Evolutionary conservation across 306 rosid species (phyloP).

Genomic region (Prunus mume): DNA sequence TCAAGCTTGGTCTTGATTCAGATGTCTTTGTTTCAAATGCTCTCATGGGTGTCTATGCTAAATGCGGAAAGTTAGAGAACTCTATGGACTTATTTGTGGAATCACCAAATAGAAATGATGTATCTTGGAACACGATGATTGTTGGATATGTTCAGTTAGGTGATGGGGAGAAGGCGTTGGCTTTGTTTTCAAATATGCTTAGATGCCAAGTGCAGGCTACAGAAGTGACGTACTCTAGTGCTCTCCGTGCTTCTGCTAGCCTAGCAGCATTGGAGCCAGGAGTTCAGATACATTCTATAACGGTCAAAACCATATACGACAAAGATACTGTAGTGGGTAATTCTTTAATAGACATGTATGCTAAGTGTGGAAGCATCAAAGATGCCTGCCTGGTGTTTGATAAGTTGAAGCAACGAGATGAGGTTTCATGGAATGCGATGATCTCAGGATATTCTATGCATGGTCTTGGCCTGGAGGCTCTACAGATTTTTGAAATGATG

Average conservation of each 20-base stretch:
- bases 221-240: conserved; percentile 50
- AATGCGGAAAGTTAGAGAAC: conserved; percentile 40
- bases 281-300: conserved; percentile 47
- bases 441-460: conserved; percentile 50
- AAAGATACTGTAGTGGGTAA: conserved; percentile 41
- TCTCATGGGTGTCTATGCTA: conserved; percentile 51
- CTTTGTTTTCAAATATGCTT: conserved; percentile 36
- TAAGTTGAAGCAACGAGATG: conserved; percentile 32
- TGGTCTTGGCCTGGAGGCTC: conserved; percentile 43
- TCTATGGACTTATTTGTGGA: conserved; percentile 36
- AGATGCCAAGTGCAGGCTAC: conserved; percentile 35
- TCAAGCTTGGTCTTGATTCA: conserved; percentile 36
- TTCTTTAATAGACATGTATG: conserved; percentile 53
- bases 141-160: conserved; percentile 44
- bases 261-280: conserved; percentile 42
- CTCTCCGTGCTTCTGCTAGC: conserved; percentile 47
- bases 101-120: conserved; percentile 35
- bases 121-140: conserved; percentile 53
- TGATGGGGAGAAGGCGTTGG: conserved; percentile 43
- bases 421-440: conserved; percentile 51
- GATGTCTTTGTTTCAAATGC: conserved; percentile 49
- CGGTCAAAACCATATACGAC: conserved; percentile 40
- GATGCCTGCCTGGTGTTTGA: conserved; percentile 44
- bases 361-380: conserved; percentile 46
- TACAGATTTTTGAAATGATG: conserved; percentile 38